Conservation (phyloP, 176 grass and related monocot genomes). For the Hsuehochloa calcarea region DNA sequence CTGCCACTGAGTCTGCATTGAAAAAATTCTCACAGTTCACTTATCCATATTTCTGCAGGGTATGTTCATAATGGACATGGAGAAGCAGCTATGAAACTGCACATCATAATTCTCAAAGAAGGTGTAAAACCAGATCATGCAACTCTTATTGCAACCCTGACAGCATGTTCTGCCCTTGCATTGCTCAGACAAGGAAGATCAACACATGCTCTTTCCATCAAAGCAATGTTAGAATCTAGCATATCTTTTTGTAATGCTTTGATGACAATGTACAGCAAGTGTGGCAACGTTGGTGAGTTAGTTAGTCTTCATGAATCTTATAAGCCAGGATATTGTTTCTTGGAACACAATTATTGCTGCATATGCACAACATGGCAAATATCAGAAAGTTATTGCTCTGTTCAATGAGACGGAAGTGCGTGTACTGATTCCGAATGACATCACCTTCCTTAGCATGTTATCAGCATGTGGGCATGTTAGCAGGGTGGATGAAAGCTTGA, state of each 20-base stretch:
- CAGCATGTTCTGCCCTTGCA: constrained; percentile 74
- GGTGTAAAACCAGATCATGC: constrained; percentile 72
- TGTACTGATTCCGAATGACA: constrained; percentile 50
- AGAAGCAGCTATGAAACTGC: constrained; percentile 70
- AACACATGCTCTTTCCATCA: constrained; percentile 65
- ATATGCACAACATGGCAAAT: constrained; percentile 77
- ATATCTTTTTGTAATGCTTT: constrained; percentile 70
- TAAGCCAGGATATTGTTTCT: constrained; percentile 53
- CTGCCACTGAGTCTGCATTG: not conserved
- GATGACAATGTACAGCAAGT: constrained; percentile 92
- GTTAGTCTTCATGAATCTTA: constrained; percentile 52
- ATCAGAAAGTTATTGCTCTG: constrained; percentile 62
- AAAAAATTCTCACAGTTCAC: constrained; percentile 19
- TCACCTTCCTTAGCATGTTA: constrained; percentile 79
- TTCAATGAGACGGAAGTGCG: constrained; percentile 67
- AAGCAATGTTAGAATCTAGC: constrained; percentile 66
- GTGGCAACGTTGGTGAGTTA: constrained; percentile 65
- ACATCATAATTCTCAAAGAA: constrained; percentile 55
- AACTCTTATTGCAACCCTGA: constrained; percentile 66
- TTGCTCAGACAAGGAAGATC: constrained; percentile 72
- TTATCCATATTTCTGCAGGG: constrained; percentile 40
- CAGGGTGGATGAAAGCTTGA: constrained; percentile 70
- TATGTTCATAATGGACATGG: constrained; percentile 82
- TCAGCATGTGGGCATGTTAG: constrained; percentile 73
- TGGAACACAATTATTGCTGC: constrained; percentile 86